phyloP scores from a whole-genome alignment of 148 eudicot genomes.

The Selenicereus undatus region DNA sequence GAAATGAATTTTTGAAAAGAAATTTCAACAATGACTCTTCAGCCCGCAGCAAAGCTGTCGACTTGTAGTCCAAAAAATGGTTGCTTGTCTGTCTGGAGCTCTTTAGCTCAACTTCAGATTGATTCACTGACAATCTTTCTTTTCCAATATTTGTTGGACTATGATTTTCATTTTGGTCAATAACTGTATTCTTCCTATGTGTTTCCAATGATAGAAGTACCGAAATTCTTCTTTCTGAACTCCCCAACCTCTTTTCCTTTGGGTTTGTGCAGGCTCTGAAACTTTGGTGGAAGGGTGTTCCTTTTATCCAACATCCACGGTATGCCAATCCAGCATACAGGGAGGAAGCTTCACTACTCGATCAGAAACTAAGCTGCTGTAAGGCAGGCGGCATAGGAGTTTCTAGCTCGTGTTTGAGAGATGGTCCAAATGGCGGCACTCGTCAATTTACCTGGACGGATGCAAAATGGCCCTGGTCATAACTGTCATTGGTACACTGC shows the following conservation, averaged over 20 bases:
- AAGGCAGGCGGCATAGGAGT: slow-evolving; percentile 24
- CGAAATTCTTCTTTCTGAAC: neutral
- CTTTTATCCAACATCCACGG: slow-evolving; percentile 81
- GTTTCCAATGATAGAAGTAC: neutral
- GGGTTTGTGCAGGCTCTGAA: slow-evolving; percentile 58
- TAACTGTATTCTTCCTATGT: neutral
- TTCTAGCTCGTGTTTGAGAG: slow-evolving; percentile 18
- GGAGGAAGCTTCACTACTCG: slow-evolving; percentile 58
- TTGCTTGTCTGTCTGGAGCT: too few relatives aligned
- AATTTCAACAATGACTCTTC: too few relatives aligned
- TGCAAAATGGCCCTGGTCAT: slow-evolving; percentile 95
- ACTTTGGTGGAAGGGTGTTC: slow-evolving; percentile 88
- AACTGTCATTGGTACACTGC: slow-evolving; percentile 5
- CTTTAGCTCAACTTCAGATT: too few relatives aligned
- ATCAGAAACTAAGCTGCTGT: slow-evolving; percentile 42
- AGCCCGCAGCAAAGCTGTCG: too few relatives aligned
- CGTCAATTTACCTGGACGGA: slow-evolving; percentile 69
- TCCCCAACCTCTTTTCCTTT: neutral
- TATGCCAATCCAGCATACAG: slow-evolving; percentile 56
- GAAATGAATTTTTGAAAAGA: too few relatives aligned
- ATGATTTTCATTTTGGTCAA: too few relatives aligned
- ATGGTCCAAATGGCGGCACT: slow-evolving; percentile 7
- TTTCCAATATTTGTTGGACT: too few relatives aligned
- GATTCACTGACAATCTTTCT: too few relatives aligned
- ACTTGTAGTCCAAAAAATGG: too few relatives aligned